Base-by-base conservation (phyloP, 345 rosid species). In the Linum usitatissimum region DNA sequence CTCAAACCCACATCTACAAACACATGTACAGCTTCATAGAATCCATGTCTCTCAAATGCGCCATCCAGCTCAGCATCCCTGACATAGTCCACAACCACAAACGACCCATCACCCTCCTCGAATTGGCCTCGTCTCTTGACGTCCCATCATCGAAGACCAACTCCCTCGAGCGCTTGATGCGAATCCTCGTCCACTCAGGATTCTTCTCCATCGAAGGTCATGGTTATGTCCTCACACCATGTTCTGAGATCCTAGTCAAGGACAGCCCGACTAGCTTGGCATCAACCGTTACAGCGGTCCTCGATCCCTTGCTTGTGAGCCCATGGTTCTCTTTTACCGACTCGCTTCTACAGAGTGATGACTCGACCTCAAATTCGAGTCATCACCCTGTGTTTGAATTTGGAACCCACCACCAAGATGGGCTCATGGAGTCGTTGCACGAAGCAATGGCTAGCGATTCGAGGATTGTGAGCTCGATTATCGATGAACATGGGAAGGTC, bases 401-500 rank as follows among this genome's bases (percentile, higher is more conserved):
- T 56, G 4, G 6, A 5, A 56, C 59, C 14, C 18, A 56, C 28
- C 21, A 56, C 10, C 18, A 18, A 0, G 28, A 3, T n/a, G 59
- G 28, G 28, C 20, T 56, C 28, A 19, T 56, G 0, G 59, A 19
- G 14, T 6, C 13, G 20, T 12, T 56, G 23, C 18, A 56, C 20
- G 28, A 56, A n/a, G 59, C 28, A 20, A 56, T 57, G 60, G 60
- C 34, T 9, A 23, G 60, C 15, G 60, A 57, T 57, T 57, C 60
- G 30, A 6, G 60, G 15, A 18, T 10, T 6, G 60, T 30, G 34
- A 19, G 60, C 31, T 42, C 59, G 62, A 57, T 55, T 28, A 20
- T 67, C 8, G 4, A 53, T 30, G 61, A 72, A 12, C 55, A 66
- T 4, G 45, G 60, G 51, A 18, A 21, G n/a, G 56, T 67, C 19